Evolutionary conservation across 352 stramenopile genomes (phyloP), one percentile per base, ranked within the genome.

Genomic region (Phytopythium cucurbitacearum): DNA sequence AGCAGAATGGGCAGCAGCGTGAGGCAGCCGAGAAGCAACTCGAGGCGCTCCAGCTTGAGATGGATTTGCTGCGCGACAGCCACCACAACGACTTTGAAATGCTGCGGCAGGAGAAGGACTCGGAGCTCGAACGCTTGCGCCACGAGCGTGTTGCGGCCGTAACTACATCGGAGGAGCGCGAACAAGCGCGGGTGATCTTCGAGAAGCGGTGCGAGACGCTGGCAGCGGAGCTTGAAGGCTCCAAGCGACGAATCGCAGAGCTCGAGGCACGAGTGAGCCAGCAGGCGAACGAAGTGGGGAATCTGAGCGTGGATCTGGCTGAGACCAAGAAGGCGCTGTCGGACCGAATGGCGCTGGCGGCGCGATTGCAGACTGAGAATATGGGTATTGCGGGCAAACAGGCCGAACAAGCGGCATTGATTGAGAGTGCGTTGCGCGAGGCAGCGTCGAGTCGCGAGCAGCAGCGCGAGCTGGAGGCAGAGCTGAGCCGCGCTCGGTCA

Each of bases 261-360:
- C 57, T 90, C 0, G 82, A 91, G 50, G 40, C 57, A 1, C 62
- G 63, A 35, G 35, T 82, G n/a, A 76, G 52, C 15, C 64, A 80
- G 46, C 75, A 90, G 33, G 91, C 76, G 12, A 70, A 59, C 6
- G 65, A 83, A 47, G 62, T 89, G 9, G 77, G 76, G 15, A 83
- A 89, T 35, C 45, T 93, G 59, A 84, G 76, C 54, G 74, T 85
- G 34, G 76, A 92, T 49, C 53, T 92, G 39, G 74, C 82, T 4
- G 82, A 93, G 51, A 89, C 80, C 7, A 91, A 91, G 52, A 94
- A 92, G 45, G 71, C 80, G 11, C 56, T 91, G n/a, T 94, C 86
- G 3, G 84, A 94, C 52, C 75, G 80, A 10, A 91, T 87, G 65
- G 80, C 82, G 6, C 68, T 91, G 15, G 84, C 84, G 9, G 88